Conservation (phyloP, 1,284 basidiomycete genomes). For the Cutaneotrichosporon mucoides region DNA sequence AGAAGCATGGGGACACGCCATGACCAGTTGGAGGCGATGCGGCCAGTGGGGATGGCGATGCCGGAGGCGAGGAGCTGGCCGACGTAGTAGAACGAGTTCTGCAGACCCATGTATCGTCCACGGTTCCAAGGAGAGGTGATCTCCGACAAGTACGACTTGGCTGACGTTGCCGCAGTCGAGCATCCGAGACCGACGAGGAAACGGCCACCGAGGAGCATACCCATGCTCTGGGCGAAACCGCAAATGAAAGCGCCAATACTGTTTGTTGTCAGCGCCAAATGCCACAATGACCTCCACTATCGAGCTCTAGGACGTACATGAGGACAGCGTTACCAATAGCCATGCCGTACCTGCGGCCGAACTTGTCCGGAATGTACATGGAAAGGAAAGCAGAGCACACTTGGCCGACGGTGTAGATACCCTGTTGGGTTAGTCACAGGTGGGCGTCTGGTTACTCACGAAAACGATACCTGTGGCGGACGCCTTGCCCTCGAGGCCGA, state of each 20-base stretch:
- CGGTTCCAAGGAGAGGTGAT: conserved; percentile 54
- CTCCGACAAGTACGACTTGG: conserved; percentile 56
- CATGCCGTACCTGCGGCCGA: conserved; percentile 58
- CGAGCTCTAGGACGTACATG: conserved; percentile 43
- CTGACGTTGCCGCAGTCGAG: conserved; percentile 52
- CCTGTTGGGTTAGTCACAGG: conserved; percentile 21
- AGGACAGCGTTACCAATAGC: conserved; percentile 54
- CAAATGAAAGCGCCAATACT: conserved; percentile 55
- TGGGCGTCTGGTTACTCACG: conserved; percentile 7
- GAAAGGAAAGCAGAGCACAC: conserved; percentile 42
- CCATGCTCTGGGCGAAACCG: conserved; percentile 52
- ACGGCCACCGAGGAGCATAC: conserved; percentile 55
- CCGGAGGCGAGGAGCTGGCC: conserved; percentile 56
- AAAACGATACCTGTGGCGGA: conserved; percentile 22
- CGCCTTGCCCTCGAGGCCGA: conserved; percentile 2
- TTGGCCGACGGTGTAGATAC: conserved; percentile 55
- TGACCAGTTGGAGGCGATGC: conserved; percentile 50
- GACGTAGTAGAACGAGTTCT: conserved; percentile 51
- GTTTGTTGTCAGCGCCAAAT: conserved; percentile 16
- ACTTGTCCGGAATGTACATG: conserved; percentile 53
- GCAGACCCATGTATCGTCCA: conserved; percentile 56
- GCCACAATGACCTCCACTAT: no score
- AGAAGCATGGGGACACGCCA: conserved; percentile 57
- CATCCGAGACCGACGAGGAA: conserved; percentile 52
- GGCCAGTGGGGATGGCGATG: conserved; percentile 57